Percentiles rank a stretch among this genome's conserved stretches.
Evolutionary conservation across 2,329 filamentous ascomycete species (phyloP).

Genomic region (Sclerotinia trifoliorum): DNA sequence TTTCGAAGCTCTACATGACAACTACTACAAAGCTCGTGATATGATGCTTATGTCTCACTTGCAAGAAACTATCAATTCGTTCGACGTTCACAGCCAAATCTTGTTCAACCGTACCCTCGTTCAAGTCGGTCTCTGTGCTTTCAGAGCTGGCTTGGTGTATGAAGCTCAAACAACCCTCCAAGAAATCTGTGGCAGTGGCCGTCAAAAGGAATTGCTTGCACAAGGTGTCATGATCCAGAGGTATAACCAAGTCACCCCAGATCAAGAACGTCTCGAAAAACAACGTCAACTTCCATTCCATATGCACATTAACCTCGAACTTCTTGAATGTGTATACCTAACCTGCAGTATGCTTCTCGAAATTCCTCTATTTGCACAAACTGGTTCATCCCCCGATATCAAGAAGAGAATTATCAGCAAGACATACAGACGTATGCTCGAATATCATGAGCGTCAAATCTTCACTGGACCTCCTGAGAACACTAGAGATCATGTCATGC

Average conservation of each 20-base stretch:
- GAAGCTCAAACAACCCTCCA: conserved; percentile 97
- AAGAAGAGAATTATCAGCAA: conserved; percentile 99
- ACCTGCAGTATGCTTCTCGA: conserved; percentile 99
- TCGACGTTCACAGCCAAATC: conserved; percentile 96
- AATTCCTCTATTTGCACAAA: conserved; percentile 94
- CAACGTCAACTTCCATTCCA: conserved; percentile 98
- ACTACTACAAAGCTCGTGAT: conserved; percentile 96
- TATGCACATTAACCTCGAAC: conserved; percentile 99
- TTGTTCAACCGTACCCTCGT: conserved; percentile 98
- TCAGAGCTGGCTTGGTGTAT: conserved; percentile 94
- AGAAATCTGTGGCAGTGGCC: conserved; percentile 95
- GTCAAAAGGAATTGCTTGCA: conserved; percentile 95
- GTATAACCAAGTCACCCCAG: conserved; percentile 92
- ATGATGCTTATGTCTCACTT: conserved; percentile 99
- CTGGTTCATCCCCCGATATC: conserved; percentile 92
- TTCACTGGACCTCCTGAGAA: conserved; percentile 99
- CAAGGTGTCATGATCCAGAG: conserved; percentile 98
- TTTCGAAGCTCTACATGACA: conserved; percentile 94
- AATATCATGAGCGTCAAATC: conserved; percentile 99
- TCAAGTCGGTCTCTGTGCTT: conserved; percentile 96
- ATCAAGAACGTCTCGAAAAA: conserved; percentile 95
- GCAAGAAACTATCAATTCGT: conserved; percentile 94
- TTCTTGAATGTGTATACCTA: conserved; percentile 96
- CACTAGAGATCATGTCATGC: conserved; percentile 98
- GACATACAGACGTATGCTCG: conserved; percentile 97